phyloP scores from a whole-genome alignment of 2,329 filamentous ascomycete genomes.

The Verticillium nubilum region DNA sequence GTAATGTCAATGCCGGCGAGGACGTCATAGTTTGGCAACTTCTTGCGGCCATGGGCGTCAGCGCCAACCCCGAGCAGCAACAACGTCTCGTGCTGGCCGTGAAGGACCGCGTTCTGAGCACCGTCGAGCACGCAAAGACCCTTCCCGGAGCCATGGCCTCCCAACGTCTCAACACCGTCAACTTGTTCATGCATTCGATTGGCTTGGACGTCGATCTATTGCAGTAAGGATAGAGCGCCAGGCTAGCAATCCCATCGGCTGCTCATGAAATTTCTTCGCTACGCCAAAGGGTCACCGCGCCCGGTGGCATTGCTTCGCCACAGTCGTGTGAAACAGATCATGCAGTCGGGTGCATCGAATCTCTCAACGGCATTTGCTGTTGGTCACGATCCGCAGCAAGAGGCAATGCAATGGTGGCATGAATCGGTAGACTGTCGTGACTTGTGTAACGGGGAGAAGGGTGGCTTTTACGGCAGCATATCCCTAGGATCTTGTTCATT shows the following conservation, averaged over 20 bases:
- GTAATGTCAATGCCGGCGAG: slow-evolving; percentile 81
- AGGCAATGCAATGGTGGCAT: neutral
- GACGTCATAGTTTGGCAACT: slow-evolving; percentile 99
- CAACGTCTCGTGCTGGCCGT: slow-evolving; percentile 90
- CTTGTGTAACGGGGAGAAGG: neutral
- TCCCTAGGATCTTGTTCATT: neutral
- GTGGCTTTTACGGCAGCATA: neutral
- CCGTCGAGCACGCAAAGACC: slow-evolving; percentile 81
- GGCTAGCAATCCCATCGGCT: neutral
- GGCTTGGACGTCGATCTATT: slow-evolving; percentile 88
- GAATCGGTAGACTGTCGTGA: neutral
- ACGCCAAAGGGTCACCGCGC: neutral
- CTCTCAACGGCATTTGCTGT: neutral
- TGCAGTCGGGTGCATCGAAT: neutral
- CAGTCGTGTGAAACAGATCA: neutral
- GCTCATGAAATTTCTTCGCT: neutral
- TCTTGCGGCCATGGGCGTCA: slow-evolving; percentile 89
- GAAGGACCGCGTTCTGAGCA: slow-evolving; percentile 97
- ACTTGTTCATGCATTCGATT: slow-evolving; percentile 97
- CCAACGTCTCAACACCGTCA: slow-evolving; percentile 84
- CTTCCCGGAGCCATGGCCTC: slow-evolving; percentile 81
- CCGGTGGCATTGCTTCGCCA: neutral
- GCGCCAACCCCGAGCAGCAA: slow-evolving; percentile 89
- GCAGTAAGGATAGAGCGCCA: slow-evolving; percentile 22
- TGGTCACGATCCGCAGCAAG: neutral